phyloP scores from a whole-genome alignment of 2,329 filamentous ascomycete species.

The Thyridium curvatum region DNA sequence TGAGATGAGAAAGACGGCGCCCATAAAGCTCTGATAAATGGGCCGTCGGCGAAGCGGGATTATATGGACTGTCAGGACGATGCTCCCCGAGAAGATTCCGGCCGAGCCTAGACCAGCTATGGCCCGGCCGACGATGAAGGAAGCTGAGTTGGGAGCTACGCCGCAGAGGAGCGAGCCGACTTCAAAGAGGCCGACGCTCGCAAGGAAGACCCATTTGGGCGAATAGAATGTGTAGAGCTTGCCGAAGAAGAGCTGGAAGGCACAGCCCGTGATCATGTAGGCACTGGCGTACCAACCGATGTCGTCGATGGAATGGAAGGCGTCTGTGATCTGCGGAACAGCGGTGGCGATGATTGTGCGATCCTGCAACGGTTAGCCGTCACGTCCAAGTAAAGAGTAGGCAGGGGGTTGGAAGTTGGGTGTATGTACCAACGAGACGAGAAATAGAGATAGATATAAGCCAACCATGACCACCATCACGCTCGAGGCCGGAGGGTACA shows the following conservation, averaged over 20 bases:
- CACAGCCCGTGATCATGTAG: constrained; percentile 8
- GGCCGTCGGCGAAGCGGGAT: constrained; percentile 45
- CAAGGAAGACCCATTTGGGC: constrained; percentile 29
- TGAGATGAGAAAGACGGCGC: constrained; percentile 45
- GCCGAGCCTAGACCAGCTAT: constrained; percentile 39
- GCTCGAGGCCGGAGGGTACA: no score
- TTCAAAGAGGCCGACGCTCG: constrained; percentile 9
- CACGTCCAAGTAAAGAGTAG: not conserved
- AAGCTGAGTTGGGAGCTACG: constrained; percentile 32
- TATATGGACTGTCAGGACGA: constrained; percentile 34
- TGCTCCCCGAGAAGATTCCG: constrained; percentile 36
- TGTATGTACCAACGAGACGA: constrained; percentile 15
- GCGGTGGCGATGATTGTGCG: constrained; percentile 31
- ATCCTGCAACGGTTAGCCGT: no score
- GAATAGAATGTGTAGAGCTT: constrained; percentile 7
- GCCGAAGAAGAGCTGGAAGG: constrained; percentile 8
- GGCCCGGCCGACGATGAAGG: constrained; percentile 40
- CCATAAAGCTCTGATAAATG: constrained; percentile 41
- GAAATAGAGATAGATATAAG: constrained; percentile 14
- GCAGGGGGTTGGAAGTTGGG: not conserved
- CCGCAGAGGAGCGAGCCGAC: constrained; percentile 19
- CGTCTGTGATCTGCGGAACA: constrained; percentile 31
- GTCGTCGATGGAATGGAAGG: constrained; percentile 33
- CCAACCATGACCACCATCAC: constrained; percentile 11
- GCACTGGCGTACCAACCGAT: constrained; percentile 41